Conservation (phyloP, 2,329 filamentous ascomycete genomes). For the Chaetomium strumarium region DNA sequence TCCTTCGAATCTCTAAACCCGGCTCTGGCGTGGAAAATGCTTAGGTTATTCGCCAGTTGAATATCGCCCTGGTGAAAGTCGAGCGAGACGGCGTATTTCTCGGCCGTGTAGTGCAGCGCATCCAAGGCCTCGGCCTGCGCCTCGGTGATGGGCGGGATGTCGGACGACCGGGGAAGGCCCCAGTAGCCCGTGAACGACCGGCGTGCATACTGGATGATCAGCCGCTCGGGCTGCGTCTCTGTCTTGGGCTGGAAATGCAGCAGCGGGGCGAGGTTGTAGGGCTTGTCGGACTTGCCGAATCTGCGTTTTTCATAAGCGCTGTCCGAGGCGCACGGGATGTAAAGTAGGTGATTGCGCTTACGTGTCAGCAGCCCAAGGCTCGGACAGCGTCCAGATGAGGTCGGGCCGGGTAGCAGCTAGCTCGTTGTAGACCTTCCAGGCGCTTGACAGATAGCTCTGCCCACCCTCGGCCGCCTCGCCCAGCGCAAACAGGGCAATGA, state of each 20-base stretch:
- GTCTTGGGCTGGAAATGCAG: conserved; percentile 50
- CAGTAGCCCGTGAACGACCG: conserved; percentile 54
- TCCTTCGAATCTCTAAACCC: conserved; percentile 41
- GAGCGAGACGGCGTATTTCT: conserved; percentile 40
- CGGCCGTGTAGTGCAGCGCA: conserved; percentile 44
- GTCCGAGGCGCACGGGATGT: not conserved
- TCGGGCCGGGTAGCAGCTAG: conserved; percentile 53
- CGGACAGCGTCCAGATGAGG: conserved; percentile 49
- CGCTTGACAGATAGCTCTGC: conserved; percentile 52
- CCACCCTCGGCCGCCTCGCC: conserved; percentile 49
- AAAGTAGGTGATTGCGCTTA: conserved; percentile 23
- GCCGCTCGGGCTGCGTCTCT: conserved; percentile 40
- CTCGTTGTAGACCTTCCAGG: conserved; percentile 57
- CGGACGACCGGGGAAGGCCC: conserved; percentile 44
- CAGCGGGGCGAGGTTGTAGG: conserved; percentile 45
- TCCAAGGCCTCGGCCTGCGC: conserved; percentile 49
- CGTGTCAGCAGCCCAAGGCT: conserved; percentile 46
- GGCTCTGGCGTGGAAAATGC: conserved; percentile 47
- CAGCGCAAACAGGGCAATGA: conserved; percentile 53
- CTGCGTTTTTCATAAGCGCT: conserved; percentile 28
- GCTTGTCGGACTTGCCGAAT: conserved; percentile 43
- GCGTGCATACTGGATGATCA: conserved; percentile 56
- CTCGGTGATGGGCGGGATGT: conserved; percentile 52
- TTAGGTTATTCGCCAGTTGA: conserved; percentile 50
- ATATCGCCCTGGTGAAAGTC: conserved; percentile 48